These are phyloP conservation scores for Geoglossum cookeanum DNA, from an alignment of 2,329 filamentous ascomycete species.

Conservation along the genomic window DNA sequence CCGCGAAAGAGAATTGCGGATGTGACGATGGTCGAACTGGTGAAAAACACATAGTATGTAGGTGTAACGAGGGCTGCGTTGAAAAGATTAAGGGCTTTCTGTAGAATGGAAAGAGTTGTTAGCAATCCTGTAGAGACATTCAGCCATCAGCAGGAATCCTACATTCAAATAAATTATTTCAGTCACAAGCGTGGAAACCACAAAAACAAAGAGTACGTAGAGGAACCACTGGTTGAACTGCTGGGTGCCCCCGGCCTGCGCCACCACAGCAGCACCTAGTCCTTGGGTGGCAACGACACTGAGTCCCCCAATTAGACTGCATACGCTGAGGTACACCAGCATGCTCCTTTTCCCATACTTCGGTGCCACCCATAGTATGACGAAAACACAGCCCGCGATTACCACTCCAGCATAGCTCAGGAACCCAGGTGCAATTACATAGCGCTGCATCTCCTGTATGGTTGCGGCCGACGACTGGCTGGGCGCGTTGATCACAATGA, in stretches of 20 bases:
- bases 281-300: constrained; percentile 93
- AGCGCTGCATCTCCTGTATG: constrained; percentile 84
- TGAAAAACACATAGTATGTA: constrained; percentile 98
- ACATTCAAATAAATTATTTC: constrained; percentile 95
- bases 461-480: constrained; percentile 63
- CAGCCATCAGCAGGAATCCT: constrained; percentile 24
- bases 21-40: constrained; percentile 82
- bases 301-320: constrained; percentile 81
- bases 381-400: constrained; percentile 49
- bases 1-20: constrained; percentile 84
- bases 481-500: constrained; percentile 90
- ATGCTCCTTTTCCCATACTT: constrained; percentile 91
- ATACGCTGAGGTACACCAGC: constrained; percentile 93
- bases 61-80: constrained; percentile 94
- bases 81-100: constrained; percentile 98
- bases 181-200: constrained; percentile 69
- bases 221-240: constrained; percentile 98
- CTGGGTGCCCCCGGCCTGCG: constrained; percentile 58
- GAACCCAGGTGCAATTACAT: constrained; percentile 73
- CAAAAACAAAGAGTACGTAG: constrained; percentile 80
- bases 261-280: constrained; percentile 74
- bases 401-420: constrained; percentile 69
- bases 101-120: constrained; percentile 18
- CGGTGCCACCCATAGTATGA: constrained; percentile 65
- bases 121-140: not conserved